Evolutionary conservation across 345 rosid genomes (phyloP), one percentile per base, ranked within the genome.

Genomic region (Conringia planisiliqua): DNA sequence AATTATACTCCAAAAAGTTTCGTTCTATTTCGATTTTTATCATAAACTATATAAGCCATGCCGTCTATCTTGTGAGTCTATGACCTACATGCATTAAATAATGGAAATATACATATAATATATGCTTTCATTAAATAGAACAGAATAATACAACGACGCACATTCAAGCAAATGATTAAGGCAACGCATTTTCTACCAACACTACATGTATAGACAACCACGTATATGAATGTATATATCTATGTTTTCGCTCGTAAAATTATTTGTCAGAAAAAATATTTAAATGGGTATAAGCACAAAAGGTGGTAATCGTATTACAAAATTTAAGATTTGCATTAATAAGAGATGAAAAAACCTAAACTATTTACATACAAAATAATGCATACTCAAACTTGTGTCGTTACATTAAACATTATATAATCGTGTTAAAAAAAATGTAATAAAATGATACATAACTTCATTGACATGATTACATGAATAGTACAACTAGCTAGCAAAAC

Each of bases 81-180:
- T 47, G 68, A 48, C 73, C 62, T 38, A 68, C 48, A 29, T 51
- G 50, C 33, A 54, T 30, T 44, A 26, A 46, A 43, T 12, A 63
- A 36, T 54, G 59, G 27, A 38, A 1, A 30, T 20, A 61, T 50
- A 40, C 36, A 16, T 46, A 43, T 17, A 24, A 27, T 55, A 54
- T 38, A 61, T 75, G 74, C 12, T 67, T 60, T 30, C 56, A 26
- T 55, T 47, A 27, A 27, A 46, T 26, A 62, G 43, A 40, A 16
- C 10, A 67, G 39, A 59, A 59, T 75, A 32, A 75, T 36, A 64
- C 67, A 77, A 56, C 61, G 27, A 55, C 10, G 61, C 71, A 62
- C 71, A 70, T 70, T 70, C 27, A 38, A 77, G 47, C 55, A 63
- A 27, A 77, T 77, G 76, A 70, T 63, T 77, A 77, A 48, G 71